These are phyloP conservation scores for Fonsecaea erecta DNA, from an alignment of 2,329 filamentous ascomycete genomes.

Conservation along the genomic window DNA sequence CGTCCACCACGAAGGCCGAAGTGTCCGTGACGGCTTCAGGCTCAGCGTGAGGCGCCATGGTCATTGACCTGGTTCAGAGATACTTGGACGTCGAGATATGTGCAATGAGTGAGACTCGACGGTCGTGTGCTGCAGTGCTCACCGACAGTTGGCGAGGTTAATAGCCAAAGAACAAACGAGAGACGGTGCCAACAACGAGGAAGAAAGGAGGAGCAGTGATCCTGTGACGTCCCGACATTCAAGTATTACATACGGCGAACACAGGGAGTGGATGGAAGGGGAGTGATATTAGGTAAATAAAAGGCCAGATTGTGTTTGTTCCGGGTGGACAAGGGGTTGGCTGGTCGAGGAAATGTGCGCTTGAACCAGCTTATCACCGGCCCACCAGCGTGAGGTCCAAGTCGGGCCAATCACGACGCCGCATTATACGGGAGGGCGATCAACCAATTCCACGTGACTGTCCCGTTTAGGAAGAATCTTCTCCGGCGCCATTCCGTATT, in stretches of 20 bases:
- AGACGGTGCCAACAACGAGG: not conserved
- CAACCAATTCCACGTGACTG: not conserved
- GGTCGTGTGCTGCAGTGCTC: not conserved
- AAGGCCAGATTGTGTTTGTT: not conserved
- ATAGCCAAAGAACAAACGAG: not conserved
- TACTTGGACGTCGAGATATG: not conserved
- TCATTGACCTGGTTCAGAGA: not conserved
- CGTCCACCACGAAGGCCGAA: slow-evolving; percentile 43
- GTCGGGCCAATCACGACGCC: slow-evolving; percentile 13
- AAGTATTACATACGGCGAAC: slow-evolving; percentile 18
- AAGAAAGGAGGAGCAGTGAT: not conserved
- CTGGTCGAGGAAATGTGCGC: slow-evolving; percentile 21
- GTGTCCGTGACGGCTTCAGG: slow-evolving; percentile 46
- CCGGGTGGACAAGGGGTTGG: not conserved
- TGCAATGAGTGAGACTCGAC: not conserved
- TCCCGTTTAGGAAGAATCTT: not conserved
- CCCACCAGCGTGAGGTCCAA: not conserved
- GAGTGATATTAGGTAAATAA: slow-evolving; percentile 17
- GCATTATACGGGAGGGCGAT: not conserved
- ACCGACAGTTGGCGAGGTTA: not conserved
- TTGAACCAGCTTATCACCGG: slow-evolving; percentile 22
- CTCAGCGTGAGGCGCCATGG: slow-evolving; percentile 35
- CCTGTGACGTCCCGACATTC: slow-evolving; percentile 15
- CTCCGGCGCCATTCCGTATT: not conserved
- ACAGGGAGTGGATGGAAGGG: slow-evolving; percentile 11